Evolutionary conservation across 495 filamentous ascomycete genomes (phyloP).

Genomic region (Tuber calosporum): DNA sequence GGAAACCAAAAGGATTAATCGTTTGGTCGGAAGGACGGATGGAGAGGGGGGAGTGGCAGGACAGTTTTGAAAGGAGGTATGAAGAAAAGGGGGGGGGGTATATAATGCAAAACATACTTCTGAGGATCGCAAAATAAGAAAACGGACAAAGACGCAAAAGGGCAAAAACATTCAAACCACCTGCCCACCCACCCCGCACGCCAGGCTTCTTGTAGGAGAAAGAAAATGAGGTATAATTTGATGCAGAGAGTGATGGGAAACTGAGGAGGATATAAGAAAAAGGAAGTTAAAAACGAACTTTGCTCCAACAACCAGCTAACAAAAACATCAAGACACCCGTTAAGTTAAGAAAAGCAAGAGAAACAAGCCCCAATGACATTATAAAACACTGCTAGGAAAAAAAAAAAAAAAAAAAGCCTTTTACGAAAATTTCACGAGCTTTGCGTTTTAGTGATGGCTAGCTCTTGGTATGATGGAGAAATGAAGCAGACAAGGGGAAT

Average conservation of each 20-base stretch:
- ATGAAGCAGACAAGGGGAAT: neutral
- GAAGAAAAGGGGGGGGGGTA: neutral
- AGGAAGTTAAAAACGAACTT: neutral
- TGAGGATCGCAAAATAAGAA: neutral
- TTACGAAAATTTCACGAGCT: conserved; percentile 20
- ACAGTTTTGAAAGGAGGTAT: neutral
- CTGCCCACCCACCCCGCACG: neutral
- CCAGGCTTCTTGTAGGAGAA: neutral
- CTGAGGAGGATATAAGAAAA: neutral
- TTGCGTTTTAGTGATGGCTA: conserved; percentile 15
- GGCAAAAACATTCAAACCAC: neutral
- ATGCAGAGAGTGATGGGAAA: neutral
- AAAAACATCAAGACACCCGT: conserved; percentile 1
- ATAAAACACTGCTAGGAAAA: conserved; percentile 15
- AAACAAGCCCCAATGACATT: conserved; percentile 12
- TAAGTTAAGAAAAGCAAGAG: neutral
- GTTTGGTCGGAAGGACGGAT: neutral
- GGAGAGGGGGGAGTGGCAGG: neutral
- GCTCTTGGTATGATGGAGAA: conserved; percentile 26
- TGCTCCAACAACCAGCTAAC: neutral
- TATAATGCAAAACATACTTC: neutral
- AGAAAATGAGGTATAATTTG: neutral
- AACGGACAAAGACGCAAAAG: neutral
- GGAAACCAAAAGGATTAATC: conserved; percentile 13
- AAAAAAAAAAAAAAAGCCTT: conserved; percentile 16